Conservation (phyloP, 2,329 filamentous ascomycete genomes). For the Cordyceps javanica region DNA sequence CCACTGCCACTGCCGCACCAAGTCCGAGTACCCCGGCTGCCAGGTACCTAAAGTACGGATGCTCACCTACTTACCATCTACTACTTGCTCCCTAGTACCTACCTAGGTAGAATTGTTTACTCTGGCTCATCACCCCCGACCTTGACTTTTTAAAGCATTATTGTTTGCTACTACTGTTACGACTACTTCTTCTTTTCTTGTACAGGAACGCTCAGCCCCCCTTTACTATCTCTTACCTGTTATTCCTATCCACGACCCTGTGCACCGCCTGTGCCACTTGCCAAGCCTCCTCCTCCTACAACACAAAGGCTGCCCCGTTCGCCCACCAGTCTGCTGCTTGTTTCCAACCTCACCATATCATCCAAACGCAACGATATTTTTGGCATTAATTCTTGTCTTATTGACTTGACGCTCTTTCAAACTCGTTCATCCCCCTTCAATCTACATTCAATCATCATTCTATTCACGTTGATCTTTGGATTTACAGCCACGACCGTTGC, state of each 20-base stretch:
- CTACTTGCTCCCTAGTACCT: too few species aligned
- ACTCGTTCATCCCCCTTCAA: neutral
- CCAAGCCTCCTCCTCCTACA: constrained; percentile 1
- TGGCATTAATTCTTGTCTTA: neutral
- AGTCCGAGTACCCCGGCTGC: too few species aligned
- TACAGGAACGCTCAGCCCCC: neutral
- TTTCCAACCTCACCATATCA: neutral
- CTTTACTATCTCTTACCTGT: neutral
- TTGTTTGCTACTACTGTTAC: neutral
- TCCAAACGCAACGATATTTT: neutral
- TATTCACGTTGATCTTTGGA: neutral
- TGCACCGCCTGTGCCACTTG: neutral
- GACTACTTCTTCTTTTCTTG: neutral
- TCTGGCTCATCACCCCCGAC: neutral
- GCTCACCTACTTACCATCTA: too few species aligned
- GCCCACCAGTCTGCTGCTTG: neutral
- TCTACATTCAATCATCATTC: neutral
- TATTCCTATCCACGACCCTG: neutral
- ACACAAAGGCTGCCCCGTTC: neutral
- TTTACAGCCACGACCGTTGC: neutral
- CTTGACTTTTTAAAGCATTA: neutral
- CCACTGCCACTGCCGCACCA: too few species aligned
- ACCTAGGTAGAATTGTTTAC: neutral
- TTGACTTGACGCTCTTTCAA: neutral
- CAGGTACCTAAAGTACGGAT: too few species aligned